Base-by-base conservation (phyloP, 169 alveolate species). In the Eimeria sp. region DNA sequence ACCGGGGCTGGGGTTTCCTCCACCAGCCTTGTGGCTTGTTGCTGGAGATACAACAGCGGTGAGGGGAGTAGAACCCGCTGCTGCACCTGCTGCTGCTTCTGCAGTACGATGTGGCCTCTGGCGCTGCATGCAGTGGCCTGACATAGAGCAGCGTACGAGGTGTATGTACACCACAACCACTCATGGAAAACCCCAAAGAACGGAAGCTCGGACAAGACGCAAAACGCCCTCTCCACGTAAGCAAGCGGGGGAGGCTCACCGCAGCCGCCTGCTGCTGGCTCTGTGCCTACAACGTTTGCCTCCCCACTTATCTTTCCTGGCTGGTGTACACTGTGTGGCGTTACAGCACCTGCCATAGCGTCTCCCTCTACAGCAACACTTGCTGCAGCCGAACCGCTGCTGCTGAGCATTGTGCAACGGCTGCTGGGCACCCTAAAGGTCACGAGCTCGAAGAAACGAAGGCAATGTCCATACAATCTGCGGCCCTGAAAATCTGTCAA, bases 141-240 rank as follows among this genome's bases (percentile, higher is more conserved):
- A 30, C 91, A 83, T 18, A 83, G 76, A 18, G 91, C 91, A 51
- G 91, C 91, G 75, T 83, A 83, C 9, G 91, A 83, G 11, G 91
- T 83, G 76, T 83, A 83, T 76, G 75, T 83, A 54, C 91, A 30
- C 91, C 91, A 83, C 76, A 83, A 61, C 91, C 91, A 83, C 58
- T 83, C 91, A 20, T 58, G 72, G 51, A 83, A 83, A 40, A 61
- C 91, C 51, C 91, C 91, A 13, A 83, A 83, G 76, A 83, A 83
- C 6, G 91, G 91, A 13, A 83, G 54, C 58, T 51, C 91, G 30
- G 91, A 83, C 73, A 83, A 20, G n/a, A 83, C 45, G 76, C 91
- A 83, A 40, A 83, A 83, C 73, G 91, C 91, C 67, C 91, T 83
- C 76, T 83, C 91, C 91, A 83, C 91, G 58, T 83, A 83, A 27